phyloP scores from a whole-genome alignment of 805 yeast genomes.

The Yamadazyma kitorensis region DNA sequence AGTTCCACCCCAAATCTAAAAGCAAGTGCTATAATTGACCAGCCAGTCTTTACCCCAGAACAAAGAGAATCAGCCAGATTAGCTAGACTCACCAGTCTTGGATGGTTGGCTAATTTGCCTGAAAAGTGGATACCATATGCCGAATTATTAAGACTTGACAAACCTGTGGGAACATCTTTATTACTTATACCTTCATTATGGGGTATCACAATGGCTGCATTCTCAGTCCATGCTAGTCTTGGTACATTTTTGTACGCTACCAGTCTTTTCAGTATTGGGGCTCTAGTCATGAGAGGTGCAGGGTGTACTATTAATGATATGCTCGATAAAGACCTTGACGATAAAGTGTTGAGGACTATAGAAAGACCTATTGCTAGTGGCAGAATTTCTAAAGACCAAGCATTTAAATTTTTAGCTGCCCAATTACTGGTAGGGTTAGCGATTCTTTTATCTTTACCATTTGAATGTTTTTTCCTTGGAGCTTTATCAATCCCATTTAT shows the following conservation, averaged over 20 bases:
- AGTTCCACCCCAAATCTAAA: neutral
- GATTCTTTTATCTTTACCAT: slow-evolving; percentile 69
- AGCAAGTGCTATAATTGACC: neutral
- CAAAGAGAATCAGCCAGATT: slow-evolving; percentile 51
- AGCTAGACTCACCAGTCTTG: slow-evolving; percentile 44
- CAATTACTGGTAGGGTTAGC: slow-evolving; percentile 75
- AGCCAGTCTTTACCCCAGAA: slow-evolving; percentile 27
- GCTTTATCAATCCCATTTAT: slow-evolving; percentile 78
- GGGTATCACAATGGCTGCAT: slow-evolving; percentile 91
- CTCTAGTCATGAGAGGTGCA: slow-evolving; percentile 93
- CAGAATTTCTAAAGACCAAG: slow-evolving; percentile 67
- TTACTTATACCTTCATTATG: slow-evolving; percentile 84
- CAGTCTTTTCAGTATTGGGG: slow-evolving; percentile 75
- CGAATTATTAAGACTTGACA: slow-evolving; percentile 85
- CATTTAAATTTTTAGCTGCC: slow-evolving; percentile 64
- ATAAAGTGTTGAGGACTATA: slow-evolving; percentile 81
- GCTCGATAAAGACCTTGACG: slow-evolving; percentile 78
- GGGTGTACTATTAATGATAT: slow-evolving; percentile 96
- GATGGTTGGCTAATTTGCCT: slow-evolving; percentile 63
- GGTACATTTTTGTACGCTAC: slow-evolving; percentile 58
- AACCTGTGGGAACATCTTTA: slow-evolving; percentile 93
- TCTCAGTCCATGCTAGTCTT: slow-evolving; percentile 65
- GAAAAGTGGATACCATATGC: slow-evolving; percentile 81
- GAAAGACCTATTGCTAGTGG: slow-evolving; percentile 94
- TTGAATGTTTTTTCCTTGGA: slow-evolving; percentile 79